A percentile compares a stretch with the other conserved stretches of the same genome.
Evolutionary conservation across 345 rosid genomes (phyloP).

Genomic region (Balakata baccata): DNA sequence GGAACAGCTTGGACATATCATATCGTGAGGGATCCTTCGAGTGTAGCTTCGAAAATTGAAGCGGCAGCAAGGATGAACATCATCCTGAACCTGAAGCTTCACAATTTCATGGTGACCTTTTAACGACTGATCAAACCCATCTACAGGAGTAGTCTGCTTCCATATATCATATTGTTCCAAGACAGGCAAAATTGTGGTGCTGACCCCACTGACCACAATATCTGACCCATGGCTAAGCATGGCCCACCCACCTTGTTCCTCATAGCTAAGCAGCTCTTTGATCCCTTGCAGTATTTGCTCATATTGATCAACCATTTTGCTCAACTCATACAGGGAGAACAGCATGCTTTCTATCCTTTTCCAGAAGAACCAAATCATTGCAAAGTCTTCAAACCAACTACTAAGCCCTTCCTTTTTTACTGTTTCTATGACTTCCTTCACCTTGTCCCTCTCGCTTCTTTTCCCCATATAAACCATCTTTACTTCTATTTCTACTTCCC

Average conservation of each 20-base stretch:
- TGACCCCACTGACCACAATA: constrained; percentile 49
- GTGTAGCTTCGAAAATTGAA: constrained; percentile 57
- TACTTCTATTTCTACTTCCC: constrained; percentile 42
- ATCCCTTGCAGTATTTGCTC: constrained; percentile 62
- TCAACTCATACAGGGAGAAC: constrained; percentile 75
- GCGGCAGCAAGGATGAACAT: constrained; percentile 59
- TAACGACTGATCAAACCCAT: constrained; percentile 53
- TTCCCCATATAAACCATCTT: constrained; percentile 80
- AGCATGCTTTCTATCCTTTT: constrained; percentile 77
- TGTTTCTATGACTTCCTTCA: constrained; percentile 31
- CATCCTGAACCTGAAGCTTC: constrained; percentile 18
- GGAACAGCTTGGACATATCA: constrained; percentile 73
- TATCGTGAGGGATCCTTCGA: constrained; percentile 56
- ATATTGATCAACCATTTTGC: constrained; percentile 44
- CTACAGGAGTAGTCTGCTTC: constrained; percentile 46
- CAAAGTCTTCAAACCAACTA: constrained; percentile 35
- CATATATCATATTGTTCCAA: constrained; percentile 52
- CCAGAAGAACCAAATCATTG: constrained; percentile 89
- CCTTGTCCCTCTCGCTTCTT: constrained; percentile 54
- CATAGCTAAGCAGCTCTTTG: constrained; percentile 74
- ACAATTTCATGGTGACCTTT: constrained; percentile 46
- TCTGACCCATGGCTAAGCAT: constrained; percentile 57
- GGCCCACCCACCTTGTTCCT: constrained; percentile 76
- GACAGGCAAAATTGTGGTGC: constrained; percentile 44
- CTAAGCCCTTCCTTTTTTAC: constrained; percentile 50